Conservation (phyloP, 441 rosid species). For the Codiaeum variegatum region DNA sequence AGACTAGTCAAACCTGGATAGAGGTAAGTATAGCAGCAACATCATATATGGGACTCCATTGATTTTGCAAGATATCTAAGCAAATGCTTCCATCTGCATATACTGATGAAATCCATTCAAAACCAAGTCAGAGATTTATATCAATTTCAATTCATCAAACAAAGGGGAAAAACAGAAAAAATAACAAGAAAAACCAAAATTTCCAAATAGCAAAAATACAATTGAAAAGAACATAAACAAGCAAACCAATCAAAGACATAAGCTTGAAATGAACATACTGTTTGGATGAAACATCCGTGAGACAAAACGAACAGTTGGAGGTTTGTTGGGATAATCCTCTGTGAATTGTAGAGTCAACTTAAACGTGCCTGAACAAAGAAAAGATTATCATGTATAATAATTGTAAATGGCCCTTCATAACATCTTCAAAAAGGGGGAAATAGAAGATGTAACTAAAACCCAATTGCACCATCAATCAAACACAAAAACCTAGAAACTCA, state of each 20-base stretch:
- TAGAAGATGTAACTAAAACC: neutral
- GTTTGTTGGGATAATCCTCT: constrained; percentile 71
- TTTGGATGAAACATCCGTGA: constrained; percentile 74
- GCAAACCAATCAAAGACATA: neutral
- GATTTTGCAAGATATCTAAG: constrained; percentile 62
- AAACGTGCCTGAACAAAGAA: constrained; percentile 48
- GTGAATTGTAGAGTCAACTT: constrained; percentile 61
- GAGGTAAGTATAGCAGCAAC: constrained; percentile 69
- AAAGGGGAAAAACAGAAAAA: neutral
- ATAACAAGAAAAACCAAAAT: neutral
- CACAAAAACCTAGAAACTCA: neutral
- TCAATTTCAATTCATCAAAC: neutral
- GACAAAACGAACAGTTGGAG: constrained; percentile 66
- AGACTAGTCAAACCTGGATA: constrained; percentile 42
- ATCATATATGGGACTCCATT: constrained; percentile 68
- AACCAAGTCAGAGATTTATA: neutral
- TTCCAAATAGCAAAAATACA: neutral
- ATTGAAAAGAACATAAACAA: neutral
- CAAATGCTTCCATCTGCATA: constrained; percentile 74
- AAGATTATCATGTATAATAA: neutral
- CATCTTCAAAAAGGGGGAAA: no score
- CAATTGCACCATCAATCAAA: neutral
- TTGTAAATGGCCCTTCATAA: neutral
- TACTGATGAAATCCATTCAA: constrained; percentile 27
- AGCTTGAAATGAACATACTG: constrained; percentile 34